phyloP scores from a whole-genome alignment of 2,329 filamentous ascomycete species.

The Ustilaginoidea virens region DNA sequence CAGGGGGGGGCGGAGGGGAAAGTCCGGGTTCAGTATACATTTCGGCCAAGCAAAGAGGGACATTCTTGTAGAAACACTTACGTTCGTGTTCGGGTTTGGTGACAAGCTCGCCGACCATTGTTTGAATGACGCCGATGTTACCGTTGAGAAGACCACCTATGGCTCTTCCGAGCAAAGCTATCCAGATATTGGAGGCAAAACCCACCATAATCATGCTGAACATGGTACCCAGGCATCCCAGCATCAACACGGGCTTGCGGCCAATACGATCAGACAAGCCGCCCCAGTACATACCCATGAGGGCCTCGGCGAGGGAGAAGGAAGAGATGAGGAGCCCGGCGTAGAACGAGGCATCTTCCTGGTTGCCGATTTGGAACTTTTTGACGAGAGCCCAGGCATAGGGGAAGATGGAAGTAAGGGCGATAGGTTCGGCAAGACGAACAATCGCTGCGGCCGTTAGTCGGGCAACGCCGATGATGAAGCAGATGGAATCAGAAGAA shows the following conservation, averaged over 20 bases:
- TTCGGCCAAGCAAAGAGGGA: too few relatives aligned
- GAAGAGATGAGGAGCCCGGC: constrained; percentile 77
- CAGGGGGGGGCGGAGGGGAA: too few relatives aligned
- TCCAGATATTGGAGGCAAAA: constrained; percentile 68
- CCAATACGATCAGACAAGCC: constrained; percentile 67
- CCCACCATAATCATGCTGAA: constrained; percentile 72
- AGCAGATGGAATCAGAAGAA: too few relatives aligned
- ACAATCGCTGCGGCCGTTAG: constrained; percentile 53
- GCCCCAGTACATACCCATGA: constrained; percentile 84
- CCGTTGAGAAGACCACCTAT: constrained; percentile 76
- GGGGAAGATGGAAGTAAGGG: constrained; percentile 83
- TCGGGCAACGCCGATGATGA: constrained; percentile 5
- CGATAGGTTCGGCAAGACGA: constrained; percentile 82
- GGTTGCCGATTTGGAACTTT: constrained; percentile 55
- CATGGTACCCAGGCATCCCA: constrained; percentile 72
- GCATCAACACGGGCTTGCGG: constrained; percentile 68
- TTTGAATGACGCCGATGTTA: constrained; percentile 82
- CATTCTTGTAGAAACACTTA: constrained; percentile 40
- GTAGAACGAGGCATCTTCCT: constrained; percentile 70
- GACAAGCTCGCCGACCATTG: constrained; percentile 82
- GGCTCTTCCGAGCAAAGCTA: constrained; percentile 61
- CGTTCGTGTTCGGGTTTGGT: constrained; percentile 74
- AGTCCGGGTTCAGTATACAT: too few relatives aligned
- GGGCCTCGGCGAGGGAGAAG: constrained; percentile 67
- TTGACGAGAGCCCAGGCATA: constrained; percentile 80